These are phyloP conservation scores for Exophiala sideris DNA, from an alignment of 2,329 filamentous ascomycete genomes.

Conservation along the genomic window DNA sequence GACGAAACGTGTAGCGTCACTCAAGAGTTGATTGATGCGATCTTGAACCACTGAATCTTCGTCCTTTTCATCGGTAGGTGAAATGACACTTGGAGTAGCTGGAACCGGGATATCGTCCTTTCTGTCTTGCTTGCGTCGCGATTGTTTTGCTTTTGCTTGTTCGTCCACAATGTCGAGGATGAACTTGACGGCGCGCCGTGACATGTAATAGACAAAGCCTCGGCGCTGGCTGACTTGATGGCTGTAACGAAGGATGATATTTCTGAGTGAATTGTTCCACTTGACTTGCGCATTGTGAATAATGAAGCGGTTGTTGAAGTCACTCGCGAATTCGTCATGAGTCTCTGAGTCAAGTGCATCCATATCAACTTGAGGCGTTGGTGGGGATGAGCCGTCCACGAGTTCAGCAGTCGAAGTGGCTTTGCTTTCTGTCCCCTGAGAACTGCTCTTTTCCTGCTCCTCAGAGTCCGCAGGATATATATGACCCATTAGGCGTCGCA, in stretches of 20 bases:
- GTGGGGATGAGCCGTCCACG: slow-evolving; percentile 48
- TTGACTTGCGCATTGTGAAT: slow-evolving; percentile 97
- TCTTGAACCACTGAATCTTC: slow-evolving; percentile 71
- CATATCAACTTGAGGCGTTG: slow-evolving; percentile 43
- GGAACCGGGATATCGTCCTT: slow-evolving; percentile 11
- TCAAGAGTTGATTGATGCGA: slow-evolving; percentile 78
- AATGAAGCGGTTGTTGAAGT: slow-evolving; percentile 98
- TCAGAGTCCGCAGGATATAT: slow-evolving; percentile 44
- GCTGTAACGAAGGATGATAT: slow-evolving; percentile 94
- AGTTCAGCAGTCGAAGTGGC: slow-evolving; percentile 33
- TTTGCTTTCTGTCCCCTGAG: slow-evolving; percentile 29
- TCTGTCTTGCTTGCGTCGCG: slow-evolving; percentile 27
- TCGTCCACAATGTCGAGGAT: slow-evolving; percentile 97
- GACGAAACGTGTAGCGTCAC: slow-evolving; percentile 79
- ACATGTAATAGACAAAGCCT: slow-evolving; percentile 97
- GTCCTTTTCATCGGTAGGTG: slow-evolving; percentile 49
- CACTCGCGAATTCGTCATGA: slow-evolving; percentile 78
- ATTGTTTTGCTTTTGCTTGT: slow-evolving; percentile 68
- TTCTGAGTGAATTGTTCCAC: slow-evolving; percentile 94
- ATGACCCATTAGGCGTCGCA: slow-evolving; percentile 56
- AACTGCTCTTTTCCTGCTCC: slow-evolving; percentile 5
- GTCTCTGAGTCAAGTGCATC: slow-evolving; percentile 64
- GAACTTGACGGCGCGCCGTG: slow-evolving; percentile 91
- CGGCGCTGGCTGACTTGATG: slow-evolving; percentile 95
- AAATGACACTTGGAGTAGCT: slow-evolving; percentile 21